Percentiles rank a stretch among this genome's conserved stretches.
phyloP scores from a whole-genome alignment of 2,329 filamentous ascomycete species.

The Meredithiella fracta region DNA sequence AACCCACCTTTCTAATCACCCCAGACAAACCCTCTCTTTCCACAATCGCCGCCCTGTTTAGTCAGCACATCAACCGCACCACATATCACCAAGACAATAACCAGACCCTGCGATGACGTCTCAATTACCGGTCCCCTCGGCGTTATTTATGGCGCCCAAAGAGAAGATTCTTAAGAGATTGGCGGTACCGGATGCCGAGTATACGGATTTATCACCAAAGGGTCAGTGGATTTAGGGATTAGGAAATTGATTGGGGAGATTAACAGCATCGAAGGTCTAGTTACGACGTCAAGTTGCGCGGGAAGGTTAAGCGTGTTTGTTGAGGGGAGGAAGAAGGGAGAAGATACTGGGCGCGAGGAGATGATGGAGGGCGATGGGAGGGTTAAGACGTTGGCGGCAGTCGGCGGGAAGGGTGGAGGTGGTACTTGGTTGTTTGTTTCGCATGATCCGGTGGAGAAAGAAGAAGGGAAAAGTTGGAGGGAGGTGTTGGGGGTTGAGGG shows the following conservation, averaged over 20 bases:
- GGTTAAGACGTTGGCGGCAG: conserved; percentile 31
- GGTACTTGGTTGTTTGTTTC: conserved; percentile 79
- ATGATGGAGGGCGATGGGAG: conserved; percentile 1
- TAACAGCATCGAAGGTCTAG: conserved; percentile 56
- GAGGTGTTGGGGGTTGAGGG: conserved; percentile 27
- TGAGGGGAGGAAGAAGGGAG: conserved; percentile 40
- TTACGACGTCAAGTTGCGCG: conserved; percentile 87
- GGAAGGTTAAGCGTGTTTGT: conserved; percentile 77
- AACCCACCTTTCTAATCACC: neutral
- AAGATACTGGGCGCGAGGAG: conserved; percentile 7
- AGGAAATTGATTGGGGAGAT: conserved; percentile 61
- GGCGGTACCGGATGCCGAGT: conserved; percentile 48
- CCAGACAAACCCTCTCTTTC: too few species aligned
- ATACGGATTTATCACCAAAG: conserved; percentile 76
- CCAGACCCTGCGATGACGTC: neutral
- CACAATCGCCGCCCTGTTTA: neutral
- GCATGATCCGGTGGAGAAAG: conserved; percentile 48
- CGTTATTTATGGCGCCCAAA: conserved; percentile 38
- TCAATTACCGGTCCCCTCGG: neutral
- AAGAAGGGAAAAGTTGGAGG: conserved; percentile 17
- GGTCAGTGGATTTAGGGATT: conserved; percentile 72
- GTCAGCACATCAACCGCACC: neutral
- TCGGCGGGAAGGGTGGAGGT: conserved; percentile 72
- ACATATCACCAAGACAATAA: neutral
- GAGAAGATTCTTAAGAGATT: conserved; percentile 55